Evolutionary conservation across 768 basidiomycete genomes (phyloP).

Genomic region (Boletus eberwhitei): DNA sequence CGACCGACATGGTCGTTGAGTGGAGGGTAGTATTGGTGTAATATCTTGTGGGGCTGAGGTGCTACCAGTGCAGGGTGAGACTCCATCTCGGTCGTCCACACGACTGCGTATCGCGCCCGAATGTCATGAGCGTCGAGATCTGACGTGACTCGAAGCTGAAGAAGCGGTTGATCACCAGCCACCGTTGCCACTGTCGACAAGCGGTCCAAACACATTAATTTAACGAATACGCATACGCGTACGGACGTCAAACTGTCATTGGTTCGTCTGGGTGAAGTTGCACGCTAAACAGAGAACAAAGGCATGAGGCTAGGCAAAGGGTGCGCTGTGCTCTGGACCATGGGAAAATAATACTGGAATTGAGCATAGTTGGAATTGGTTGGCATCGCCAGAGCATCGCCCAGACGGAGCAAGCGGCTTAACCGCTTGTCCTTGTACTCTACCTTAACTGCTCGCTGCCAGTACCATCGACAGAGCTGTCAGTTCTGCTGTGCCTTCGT

Average conservation of each 20-base stretch:
- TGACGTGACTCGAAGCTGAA: neutral
- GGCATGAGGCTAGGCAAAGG: too few species aligned
- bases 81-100: constrained; percentile 1
- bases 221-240: neutral
- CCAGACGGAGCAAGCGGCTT: constrained; percentile 2
- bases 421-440: constrained; percentile 5
- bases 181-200: too few species aligned
- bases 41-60: neutral
- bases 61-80: neutral
- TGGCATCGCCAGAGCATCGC: constrained; percentile 17
- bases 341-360: constrained; percentile 26
- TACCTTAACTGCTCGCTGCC: neutral
- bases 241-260: too few species aligned
- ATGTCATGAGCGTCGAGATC: neutral
- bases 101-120: neutral
- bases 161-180: too few species aligned
- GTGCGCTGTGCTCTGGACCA: neutral
- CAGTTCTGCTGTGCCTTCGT: neutral
- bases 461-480: neutral
- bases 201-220: neutral
- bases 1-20: neutral
- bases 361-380: constrained; percentile 14
- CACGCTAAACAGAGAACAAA: too few species aligned
- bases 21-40: neutral
- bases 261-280: too few species aligned